Base-by-base conservation (phyloP, 805 yeast genomes). In the Teunomyces pallodes region DNA sequence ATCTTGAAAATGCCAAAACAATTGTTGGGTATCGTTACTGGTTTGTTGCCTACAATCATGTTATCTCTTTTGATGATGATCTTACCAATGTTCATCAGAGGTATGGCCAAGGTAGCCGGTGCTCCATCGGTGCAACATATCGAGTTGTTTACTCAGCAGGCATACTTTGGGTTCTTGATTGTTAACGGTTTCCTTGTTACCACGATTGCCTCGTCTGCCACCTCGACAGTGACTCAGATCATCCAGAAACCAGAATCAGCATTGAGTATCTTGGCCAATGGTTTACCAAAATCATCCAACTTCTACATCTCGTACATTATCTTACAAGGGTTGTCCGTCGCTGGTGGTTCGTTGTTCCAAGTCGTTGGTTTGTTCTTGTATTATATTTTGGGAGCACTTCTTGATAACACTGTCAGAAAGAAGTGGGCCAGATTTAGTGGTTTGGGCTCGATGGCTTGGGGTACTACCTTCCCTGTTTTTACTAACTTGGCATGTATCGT, bases 131-230 rank as follows among this genome's bases (percentile, higher is more conserved):
- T 71, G 8, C 92, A 90, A 59, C 78, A 82, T 47, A 79, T 87
- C 48, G 97, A 90, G 57, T 67, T 75, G 50, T 90, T 84, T 77
- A 86, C 94, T 53, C 99, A 92, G 65, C 79, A 83, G 32, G 90
- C 96, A 84, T 94, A 72, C 69, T 92, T 78, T 69, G 96, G 87
- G 1, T 92, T 92, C 80, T 90, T 88, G 72, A 92, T 90, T 42
- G 82, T 92, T 50, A 90, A 92, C 67, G 91, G 87, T 9, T 94
- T 92, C 68, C 66, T 94, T 49, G 95, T 91, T 43, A 77, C 86
- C 36, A 90, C 98, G 3, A 62, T 87, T 46, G 77, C 96, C 8
- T 90, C 97, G 13, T 81, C 97, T 43, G 87, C 87, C 27, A 82
- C 96, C 12, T 83, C 95, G 6, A 80, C 90, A 3, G 87, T 87